Conservation (phyloP, 305 asterid species). For the Solanum hybrid region DNA sequence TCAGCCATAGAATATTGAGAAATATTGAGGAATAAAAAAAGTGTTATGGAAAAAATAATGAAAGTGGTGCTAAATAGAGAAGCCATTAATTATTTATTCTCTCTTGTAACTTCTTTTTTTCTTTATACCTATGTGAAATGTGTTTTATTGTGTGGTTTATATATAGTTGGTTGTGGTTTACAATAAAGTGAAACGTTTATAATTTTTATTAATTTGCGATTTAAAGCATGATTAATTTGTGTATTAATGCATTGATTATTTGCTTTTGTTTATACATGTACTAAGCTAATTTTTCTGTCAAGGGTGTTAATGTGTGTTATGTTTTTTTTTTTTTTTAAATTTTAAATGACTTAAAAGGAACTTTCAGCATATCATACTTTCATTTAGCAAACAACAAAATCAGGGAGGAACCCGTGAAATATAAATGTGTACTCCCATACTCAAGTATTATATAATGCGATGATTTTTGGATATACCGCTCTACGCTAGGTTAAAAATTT, state of each 20-base stretch:
- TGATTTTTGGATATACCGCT: fast-evolving
- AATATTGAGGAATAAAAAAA: not conserved
- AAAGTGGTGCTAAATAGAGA: not conserved
- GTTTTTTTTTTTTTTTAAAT: too few species aligned
- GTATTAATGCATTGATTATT: not conserved
- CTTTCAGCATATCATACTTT: not conserved
- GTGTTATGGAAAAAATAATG: not conserved
- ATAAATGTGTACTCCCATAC: too few species aligned
- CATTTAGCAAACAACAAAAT: not conserved
- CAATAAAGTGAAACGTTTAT: not conserved
- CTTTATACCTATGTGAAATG: not conserved
- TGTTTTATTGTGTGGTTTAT: not conserved
- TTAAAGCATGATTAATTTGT: not conserved
- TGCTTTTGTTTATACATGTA: not conserved
- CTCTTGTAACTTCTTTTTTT: not conserved
- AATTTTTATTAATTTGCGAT: not conserved
- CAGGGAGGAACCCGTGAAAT: too few species aligned
- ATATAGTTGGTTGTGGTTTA: not conserved
- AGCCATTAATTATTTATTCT: not conserved
- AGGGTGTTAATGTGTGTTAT: not conserved
- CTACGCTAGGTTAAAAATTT: not conserved
- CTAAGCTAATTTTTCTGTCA: not conserved
- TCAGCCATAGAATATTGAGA: not conserved
- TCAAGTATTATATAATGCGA: not conserved
- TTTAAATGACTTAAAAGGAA: not conserved